Evolutionary conservation across 1,284 basidiomycete genomes (phyloP), one percentile per base, ranked within the genome.

Genomic region (Cryptococcus depauperatus): DNA sequence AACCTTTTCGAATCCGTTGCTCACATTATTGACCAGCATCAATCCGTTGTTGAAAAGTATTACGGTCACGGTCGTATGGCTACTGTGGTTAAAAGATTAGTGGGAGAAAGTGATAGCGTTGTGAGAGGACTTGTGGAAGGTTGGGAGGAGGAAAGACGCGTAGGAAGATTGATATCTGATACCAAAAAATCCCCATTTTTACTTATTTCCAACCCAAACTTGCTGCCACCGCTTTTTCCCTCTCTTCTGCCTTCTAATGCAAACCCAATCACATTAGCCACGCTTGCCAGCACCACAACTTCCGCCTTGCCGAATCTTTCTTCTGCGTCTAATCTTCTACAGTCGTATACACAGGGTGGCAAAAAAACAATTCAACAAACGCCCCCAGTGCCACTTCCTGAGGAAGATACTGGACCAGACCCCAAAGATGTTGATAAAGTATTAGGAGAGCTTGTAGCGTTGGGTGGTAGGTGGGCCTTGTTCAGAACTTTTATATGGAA

Each of bases 21-120:
- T 1, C 81, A 88, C 73, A 90, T 99, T 51, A 83, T 98, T 33
- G 91, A 93, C 60, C 91, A 96, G 63, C 95, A 99, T 66, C 91
- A 95, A 61, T 87, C 91, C 1, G 81, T 98, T 1, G 93, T 99
- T 1, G 92, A 97, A 66, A 93, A 93, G 69, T 95, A 98, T 68
- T 98, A 98, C 60, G 95, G 91, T 0, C 59, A 69, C 4, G 84
- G 87, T 1, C 84, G 84, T 61, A 95, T 95, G 91, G 73, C 75
- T 25, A 77, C 73, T 18, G 91, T 98, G 13, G 79, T 92, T 3
- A 75, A 77, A 13, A 77, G 82, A 32, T 74, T 99, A 5, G 71
- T 95, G 29, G 79, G 81, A 44, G 92, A 97, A 66, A 88, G 86
- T 54, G 91, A 96, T 66, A 76, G 82, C 19, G 82, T 92, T 5